Evolutionary conservation across 1,284 basidiomycete genomes (phyloP).

Genomic region (Cutaneotrichosporon spelunceum): DNA sequence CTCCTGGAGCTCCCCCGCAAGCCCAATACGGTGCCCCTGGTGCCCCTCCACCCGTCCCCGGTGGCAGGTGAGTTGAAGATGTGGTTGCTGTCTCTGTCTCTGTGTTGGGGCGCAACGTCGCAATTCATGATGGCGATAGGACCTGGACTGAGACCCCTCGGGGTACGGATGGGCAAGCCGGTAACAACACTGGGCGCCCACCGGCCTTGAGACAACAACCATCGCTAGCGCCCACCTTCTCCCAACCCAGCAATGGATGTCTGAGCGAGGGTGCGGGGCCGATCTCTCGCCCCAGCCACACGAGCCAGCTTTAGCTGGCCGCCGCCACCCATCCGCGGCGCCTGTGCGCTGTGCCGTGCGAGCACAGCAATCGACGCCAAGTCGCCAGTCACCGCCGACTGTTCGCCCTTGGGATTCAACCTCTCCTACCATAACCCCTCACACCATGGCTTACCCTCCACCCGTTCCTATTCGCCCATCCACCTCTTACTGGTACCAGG

Average conservation of each 20-base stretch:
- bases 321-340: too few relatives aligned
- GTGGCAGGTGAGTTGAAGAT: conserved; percentile 7
- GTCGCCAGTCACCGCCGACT: too few relatives aligned
- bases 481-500: not conserved
- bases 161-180: too few relatives aligned
- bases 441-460: not conserved
- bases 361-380: too few relatives aligned
- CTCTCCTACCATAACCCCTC: not conserved
- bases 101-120: not conserved
- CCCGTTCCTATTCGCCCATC: not conserved
- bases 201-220: too few relatives aligned
- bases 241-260: not conserved
- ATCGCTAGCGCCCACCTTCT: too few relatives aligned
- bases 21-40: conserved; percentile 3
- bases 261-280: too few relatives aligned
- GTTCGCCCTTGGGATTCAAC: not conserved
- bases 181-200: too few relatives aligned
- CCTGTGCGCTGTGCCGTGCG: too few relatives aligned
- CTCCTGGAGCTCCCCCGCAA: conserved; percentile 10
- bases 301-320: too few relatives aligned
- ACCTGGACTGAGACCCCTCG: too few relatives aligned
- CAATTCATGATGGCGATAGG: not conserved
- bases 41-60: conserved; percentile 9
- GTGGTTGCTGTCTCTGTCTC: not conserved
- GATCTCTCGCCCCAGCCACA: too few relatives aligned